Evolutionary conservation across 768 basidiomycete genomes (phyloP).

Genomic region (Mycena vulgaris): DNA sequence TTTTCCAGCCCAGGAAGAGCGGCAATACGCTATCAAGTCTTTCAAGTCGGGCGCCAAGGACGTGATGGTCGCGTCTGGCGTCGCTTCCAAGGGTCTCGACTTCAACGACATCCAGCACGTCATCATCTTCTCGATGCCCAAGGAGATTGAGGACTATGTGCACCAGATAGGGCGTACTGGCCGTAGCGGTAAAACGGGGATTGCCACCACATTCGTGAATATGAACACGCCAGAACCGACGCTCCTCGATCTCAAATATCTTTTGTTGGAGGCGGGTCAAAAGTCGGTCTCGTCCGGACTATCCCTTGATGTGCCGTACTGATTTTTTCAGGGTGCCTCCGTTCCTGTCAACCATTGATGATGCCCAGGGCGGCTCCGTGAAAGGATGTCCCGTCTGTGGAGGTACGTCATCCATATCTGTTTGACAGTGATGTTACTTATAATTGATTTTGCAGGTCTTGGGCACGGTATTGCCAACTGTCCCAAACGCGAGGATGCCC

Average conservation of each 20-base stretch:
- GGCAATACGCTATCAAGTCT: slow-evolving; percentile 98
- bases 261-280: slow-evolving; percentile 97
- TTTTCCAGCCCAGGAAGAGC: slow-evolving; percentile 91
- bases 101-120: slow-evolving; percentile 99
- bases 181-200: slow-evolving; percentile 97
- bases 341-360: slow-evolving; percentile 91
- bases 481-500: slow-evolving; percentile 95
- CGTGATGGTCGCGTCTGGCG: slow-evolving; percentile 99
- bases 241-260: slow-evolving; percentile 94
- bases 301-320: slow-evolving; percentile 13
- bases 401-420: slow-evolving; percentile 61
- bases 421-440: neutral
- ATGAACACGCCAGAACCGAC: slow-evolving; percentile 99
- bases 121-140: slow-evolving; percentile 99
- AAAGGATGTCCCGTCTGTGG: slow-evolving; percentile 98
- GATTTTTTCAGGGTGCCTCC: slow-evolving; percentile 83
- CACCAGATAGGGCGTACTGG: slow-evolving; percentile 99
- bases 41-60: slow-evolving; percentile 99
- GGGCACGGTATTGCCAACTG: slow-evolving; percentile 96
- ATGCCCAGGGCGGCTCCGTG: slow-evolving; percentile 86
- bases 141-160: slow-evolving; percentile 99
- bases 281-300: slow-evolving; percentile 70
- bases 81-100: slow-evolving; percentile 98
- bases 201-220: slow-evolving; percentile 98
- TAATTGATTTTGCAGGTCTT: slow-evolving; percentile 69